A percentile compares a stretch with the other conserved stretches of the same genome.
Conservation (phyloP, 2,329 filamentous ascomycete genomes). For the Apiospora malaysiana region DNA sequence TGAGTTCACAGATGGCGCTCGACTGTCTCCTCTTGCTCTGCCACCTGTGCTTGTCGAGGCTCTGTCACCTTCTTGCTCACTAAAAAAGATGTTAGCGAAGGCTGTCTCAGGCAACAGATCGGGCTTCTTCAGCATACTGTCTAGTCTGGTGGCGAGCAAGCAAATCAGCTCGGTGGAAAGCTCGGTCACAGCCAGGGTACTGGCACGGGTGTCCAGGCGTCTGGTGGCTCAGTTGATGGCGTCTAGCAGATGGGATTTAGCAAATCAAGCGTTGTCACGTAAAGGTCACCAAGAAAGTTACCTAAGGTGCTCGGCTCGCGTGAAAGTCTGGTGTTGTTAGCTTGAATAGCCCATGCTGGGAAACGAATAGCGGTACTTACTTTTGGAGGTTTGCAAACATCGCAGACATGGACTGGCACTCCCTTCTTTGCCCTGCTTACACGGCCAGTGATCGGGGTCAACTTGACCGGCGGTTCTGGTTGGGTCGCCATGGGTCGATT, state of each 20-base stretch:
- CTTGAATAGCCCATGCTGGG: background rate
- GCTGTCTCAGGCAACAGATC: background rate
- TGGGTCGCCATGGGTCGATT: slow-evolving; percentile 50
- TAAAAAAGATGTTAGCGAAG: slow-evolving; percentile 29
- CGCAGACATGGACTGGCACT: slow-evolving; percentile 61
- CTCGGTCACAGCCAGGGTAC: slow-evolving; percentile 59
- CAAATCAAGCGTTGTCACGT: background rate
- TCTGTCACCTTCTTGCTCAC: slow-evolving; percentile 53
- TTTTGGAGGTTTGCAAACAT: slow-evolving; percentile 58
- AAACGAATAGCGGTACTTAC: slow-evolving; percentile 39
- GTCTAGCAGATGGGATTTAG: slow-evolving; percentile 44
- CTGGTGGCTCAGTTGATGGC: slow-evolving; percentile 66
- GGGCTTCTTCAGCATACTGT: slow-evolving; percentile 49
- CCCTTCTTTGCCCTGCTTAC: slow-evolving; percentile 66
- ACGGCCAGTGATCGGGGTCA: slow-evolving; percentile 62
- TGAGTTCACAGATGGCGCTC: slow-evolving; percentile 35
- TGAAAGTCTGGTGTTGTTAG: slow-evolving; percentile 58
- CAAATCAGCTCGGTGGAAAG: slow-evolving; percentile 65
- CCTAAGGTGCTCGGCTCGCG: slow-evolving; percentile 67
- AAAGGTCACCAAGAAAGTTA: slow-evolving; percentile 38
- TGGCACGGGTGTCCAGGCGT: slow-evolving; percentile 58
- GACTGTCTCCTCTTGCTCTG: slow-evolving; percentile 28
- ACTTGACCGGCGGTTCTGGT: slow-evolving; percentile 50
- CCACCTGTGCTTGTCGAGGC: slow-evolving; percentile 32
- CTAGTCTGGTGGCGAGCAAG: slow-evolving; percentile 61